Base-by-base conservation (phyloP, 225 moss, liverwort and hornwort genomes). In the Antitrichia curtipendula region DNA sequence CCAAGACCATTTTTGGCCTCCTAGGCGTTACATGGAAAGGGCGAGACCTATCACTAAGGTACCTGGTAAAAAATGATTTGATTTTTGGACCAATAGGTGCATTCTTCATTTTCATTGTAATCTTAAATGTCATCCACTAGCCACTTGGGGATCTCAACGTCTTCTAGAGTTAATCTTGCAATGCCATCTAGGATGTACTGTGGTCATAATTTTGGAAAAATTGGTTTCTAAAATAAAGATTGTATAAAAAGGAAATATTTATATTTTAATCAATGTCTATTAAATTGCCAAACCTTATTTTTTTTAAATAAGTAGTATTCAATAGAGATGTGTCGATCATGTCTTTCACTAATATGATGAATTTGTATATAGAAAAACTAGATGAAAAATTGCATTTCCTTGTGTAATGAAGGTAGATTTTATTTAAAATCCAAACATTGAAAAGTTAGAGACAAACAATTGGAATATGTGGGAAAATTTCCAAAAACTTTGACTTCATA, bases 141-240 rank as follows among this genome's bases (percentile, higher is more conserved):
- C 5, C 4, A 27, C 71, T 9, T 71, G 41, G 27, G 0, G 43
- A 1, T 27, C 1, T 43, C 27, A 16, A 16, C 8, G 1, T 27
- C 5, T 2, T 43, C 5, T 0, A 5, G 2, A 5, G 9, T 43
- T 71, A 28, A 71, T 71, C 43, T 0, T 71, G 0, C 9, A 28
- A 43, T 43, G 16, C 3, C 9, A 13, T 15, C 9, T 0, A 38
- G 0, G 4, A 13, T 2, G 0, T 69, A n/a, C n/a, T n/a, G n/a
- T n/a, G n/a, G 71, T 28, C 0, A 28, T 28, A 3, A 43, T 43
- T 16, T 71, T 71, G 3, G 0, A 16, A 8, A 71, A 9, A 1
- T 3, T 16, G 1, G 6, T 72, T 72, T 65, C 5, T 71, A 1
- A 71, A 3, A 43, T 8, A 38, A 27, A 23, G 11, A 2, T 15